phyloP scores from a whole-genome alignment of 306 rosid genomes.

The Dryas alaskensis region DNA sequence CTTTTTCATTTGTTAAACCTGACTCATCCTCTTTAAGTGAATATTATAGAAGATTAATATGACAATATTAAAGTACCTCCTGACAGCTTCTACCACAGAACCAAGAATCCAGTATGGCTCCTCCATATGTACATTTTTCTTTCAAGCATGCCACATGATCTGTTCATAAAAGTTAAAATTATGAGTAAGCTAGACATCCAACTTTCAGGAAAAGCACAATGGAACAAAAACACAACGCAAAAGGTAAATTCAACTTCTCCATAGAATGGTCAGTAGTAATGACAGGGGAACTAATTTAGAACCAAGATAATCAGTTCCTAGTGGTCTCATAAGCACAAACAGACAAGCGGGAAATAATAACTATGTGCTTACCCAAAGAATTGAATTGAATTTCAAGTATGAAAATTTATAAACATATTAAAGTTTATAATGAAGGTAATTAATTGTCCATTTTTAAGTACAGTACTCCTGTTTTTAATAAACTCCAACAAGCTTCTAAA shows the following conservation, averaged over 20 bases:
- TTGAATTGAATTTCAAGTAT: background rate
- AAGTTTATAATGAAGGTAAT: background rate
- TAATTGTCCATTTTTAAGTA: background rate
- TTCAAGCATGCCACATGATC: constrained; percentile 75
- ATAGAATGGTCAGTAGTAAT: background rate
- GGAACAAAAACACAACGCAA: constrained; percentile 10
- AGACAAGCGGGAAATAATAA: background rate
- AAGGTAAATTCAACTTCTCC: constrained; percentile 6
- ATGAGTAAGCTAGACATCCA: constrained; percentile 28
- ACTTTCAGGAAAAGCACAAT: background rate
- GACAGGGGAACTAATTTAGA: background rate
- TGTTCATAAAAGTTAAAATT: constrained; percentile 38
- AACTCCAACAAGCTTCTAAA: constrained; percentile 8
- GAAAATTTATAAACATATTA: background rate
- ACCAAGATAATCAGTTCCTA: constrained; percentile 3
- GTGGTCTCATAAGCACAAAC: background rate
- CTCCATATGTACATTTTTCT: constrained; percentile 43
- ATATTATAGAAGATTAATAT: constrained; percentile 9
- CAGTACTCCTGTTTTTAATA: background rate
- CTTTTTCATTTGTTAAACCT: constrained; percentile 16
- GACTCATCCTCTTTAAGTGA: constrained; percentile 26
- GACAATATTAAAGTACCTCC: constrained; percentile 53
- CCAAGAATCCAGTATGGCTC: constrained; percentile 52
- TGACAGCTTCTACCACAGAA: constrained; percentile 75
- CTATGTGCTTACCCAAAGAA: background rate